Conservation (phyloP, 257 asterid genomes). For the Dorcoceras hygrometricum region DNA sequence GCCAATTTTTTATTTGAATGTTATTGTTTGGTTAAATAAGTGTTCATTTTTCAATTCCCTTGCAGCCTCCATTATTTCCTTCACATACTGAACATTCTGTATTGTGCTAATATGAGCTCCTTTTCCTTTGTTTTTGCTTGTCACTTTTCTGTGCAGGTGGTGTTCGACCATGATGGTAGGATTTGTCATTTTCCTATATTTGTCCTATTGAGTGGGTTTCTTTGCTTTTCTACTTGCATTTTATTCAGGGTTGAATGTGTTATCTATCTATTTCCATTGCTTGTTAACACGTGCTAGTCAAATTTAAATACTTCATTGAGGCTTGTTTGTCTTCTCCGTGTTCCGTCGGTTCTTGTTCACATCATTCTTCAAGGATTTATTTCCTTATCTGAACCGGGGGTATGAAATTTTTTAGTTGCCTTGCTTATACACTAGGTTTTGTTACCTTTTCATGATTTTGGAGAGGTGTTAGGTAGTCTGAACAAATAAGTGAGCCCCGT, state of each 20-base stretch:
- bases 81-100: constrained; percentile 14
- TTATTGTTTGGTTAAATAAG: too few species aligned
- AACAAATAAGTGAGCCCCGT: constrained; percentile 4
- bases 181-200: constrained; percentile 19
- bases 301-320: constrained; percentile 11
- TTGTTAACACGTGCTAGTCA: constrained; percentile 12
- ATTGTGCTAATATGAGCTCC: constrained; percentile 31
- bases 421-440: not conserved
- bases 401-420: constrained; percentile 18
- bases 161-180: constrained; percentile 96
- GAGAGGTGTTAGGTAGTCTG: constrained; percentile 2
- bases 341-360: not conserved
- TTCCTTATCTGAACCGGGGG: constrained; percentile 2
- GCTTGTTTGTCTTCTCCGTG: constrained; percentile 1
- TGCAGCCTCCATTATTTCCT: constrained; percentile 9
- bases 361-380: constrained; percentile 11
- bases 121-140: constrained; percentile 24
- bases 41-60: constrained; percentile 2
- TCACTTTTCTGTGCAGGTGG: constrained; percentile 55
- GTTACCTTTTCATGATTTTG: not conserved
- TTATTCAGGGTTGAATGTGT: constrained; percentile 11
- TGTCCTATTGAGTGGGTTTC: constrained; percentile 14
- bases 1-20: not conserved
- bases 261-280: constrained; percentile 2
- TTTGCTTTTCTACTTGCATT: constrained; percentile 13